These are phyloP conservation scores for Zymoseptoria brevis DNA, from an alignment of 2,329 filamentous ascomycete species.

Conservation along the genomic window DNA sequence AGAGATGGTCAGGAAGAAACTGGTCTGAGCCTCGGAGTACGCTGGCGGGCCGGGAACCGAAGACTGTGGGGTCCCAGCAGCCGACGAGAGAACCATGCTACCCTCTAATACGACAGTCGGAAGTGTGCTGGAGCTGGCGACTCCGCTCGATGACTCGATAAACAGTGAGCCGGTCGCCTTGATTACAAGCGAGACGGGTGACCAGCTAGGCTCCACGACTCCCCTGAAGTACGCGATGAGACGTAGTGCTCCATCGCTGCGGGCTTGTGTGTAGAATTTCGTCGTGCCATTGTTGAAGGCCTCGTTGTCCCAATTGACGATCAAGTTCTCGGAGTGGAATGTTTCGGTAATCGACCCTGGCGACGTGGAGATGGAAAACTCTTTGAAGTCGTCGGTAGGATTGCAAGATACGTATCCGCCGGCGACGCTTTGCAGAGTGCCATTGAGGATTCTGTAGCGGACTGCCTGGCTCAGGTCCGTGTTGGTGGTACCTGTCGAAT, in stretches of 20 bases:
- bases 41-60: not conserved
- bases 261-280: conserved; percentile 26
- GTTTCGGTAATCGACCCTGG: conserved; percentile 22
- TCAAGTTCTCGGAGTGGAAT: conserved; percentile 22
- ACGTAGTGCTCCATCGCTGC: conserved; percentile 20
- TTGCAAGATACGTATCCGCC: conserved; percentile 23
- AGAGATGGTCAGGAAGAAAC: not conserved
- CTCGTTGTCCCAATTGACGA: conserved; percentile 27
- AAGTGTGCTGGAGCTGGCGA: not conserved
- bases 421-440: conserved; percentile 16
- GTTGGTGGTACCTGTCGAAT: conserved; percentile 28
- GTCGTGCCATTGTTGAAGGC: conserved; percentile 26
- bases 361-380: conserved; percentile 21
- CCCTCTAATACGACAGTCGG: conserved; percentile 5
- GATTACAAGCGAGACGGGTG: conserved; percentile 21
- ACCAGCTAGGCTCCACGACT: conserved; percentile 21
- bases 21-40: not conserved
- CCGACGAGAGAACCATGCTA: conserved; percentile 5
- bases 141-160: conserved; percentile 7
- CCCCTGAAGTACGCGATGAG: conserved; percentile 27
- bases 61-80: not conserved
- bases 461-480: conserved; percentile 23
- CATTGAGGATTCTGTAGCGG: conserved; percentile 25
- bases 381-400: conserved; percentile 14
- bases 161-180: conserved; percentile 13